phyloP scores from a whole-genome alignment of 495 filamentous ascomycete genomes.

The Penicillium samsonianum region DNA sequence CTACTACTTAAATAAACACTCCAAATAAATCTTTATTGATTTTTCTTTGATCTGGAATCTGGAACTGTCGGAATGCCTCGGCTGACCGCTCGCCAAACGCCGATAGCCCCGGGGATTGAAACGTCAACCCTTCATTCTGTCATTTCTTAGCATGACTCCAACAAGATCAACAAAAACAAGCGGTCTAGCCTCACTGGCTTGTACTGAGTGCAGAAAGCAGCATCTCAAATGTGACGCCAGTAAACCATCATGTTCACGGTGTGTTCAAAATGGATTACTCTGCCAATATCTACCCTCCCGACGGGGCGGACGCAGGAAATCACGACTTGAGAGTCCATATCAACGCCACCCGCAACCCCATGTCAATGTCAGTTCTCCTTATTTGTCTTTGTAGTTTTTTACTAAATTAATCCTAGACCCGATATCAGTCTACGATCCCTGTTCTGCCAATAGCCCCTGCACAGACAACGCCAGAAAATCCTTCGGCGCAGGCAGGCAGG shows the following conservation, averaged over 20 bases:
- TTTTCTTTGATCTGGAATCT: background rate
- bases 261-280: slow-evolving; percentile 27
- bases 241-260: slow-evolving; percentile 41
- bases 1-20: background rate
- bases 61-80: background rate
- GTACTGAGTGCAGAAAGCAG: slow-evolving; percentile 46
- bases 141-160: slow-evolving; percentile 17
- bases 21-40: background rate
- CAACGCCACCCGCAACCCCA: slow-evolving; percentile 15
- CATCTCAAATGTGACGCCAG: slow-evolving; percentile 46
- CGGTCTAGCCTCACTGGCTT: slow-evolving; percentile 38
- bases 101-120: slow-evolving; percentile 7
- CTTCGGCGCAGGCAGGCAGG: slow-evolving; percentile 14
- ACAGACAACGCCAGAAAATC: slow-evolving; percentile 22
- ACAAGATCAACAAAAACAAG: slow-evolving; percentile 23
- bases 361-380: slow-evolving; percentile 14
- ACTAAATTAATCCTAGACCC: background rate
- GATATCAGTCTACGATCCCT: slow-evolving; percentile 10
- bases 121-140: slow-evolving; percentile 3
- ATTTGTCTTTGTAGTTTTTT: background rate
- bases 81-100: slow-evolving; percentile 6
- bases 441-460: slow-evolving; percentile 9
- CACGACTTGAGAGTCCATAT: slow-evolving; percentile 26
- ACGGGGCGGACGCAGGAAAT: slow-evolving; percentile 38
- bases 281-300: slow-evolving; percentile 45